Evolutionary conservation across 768 basidiomycete genomes (phyloP), one percentile per base, ranked within the genome.

Genomic region (Russula dissimulans): DNA sequence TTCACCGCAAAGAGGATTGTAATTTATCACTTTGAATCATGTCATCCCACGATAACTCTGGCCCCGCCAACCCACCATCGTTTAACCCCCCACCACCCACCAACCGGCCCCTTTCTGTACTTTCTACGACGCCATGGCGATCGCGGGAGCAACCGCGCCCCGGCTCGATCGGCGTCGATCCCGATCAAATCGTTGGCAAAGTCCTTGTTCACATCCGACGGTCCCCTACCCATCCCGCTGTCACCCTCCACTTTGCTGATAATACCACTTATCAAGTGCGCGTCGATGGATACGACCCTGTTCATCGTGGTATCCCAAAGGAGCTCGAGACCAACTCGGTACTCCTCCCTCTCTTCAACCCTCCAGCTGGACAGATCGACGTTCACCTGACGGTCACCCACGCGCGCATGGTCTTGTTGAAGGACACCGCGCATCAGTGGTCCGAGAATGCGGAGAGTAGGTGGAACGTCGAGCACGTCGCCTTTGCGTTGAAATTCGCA

Each of bases 261-360:
- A 66, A 71, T 29, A 71, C 69, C n/a, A 56, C 67, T 26, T 74
- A 68, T 67, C 73, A 75, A 64, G 57, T 86, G 53, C 78, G 78
- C n/a, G 78, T 86, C 41, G 83, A 84, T 51, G 84, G 84, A 3
- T 85, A 86, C 69, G 73, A 83, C 63, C 84, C 84, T 1, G 60
- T 71, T 14, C 75, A 79, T 66, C 78, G 72, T 38, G 83, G 84
- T 53, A 68, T 85, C 45, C 83, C 84, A 10, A 85, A 84, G 70
- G 73, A 72, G 44, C 75, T 85, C 51, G 84, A 85, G 71, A 82
- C 78, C 75, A 74, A 78, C 65, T 69, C 73, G 42, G 66, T 57
- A 15, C 69, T 78, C 10, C 73, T 77, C 22, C 69, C 74, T 0
- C 68, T 79, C 49, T 73, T 85, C 42, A 64, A 69, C 55, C 67